Conservation (phyloP, 1,284 basidiomycete genomes). For the Naganishia sp. region DNA sequence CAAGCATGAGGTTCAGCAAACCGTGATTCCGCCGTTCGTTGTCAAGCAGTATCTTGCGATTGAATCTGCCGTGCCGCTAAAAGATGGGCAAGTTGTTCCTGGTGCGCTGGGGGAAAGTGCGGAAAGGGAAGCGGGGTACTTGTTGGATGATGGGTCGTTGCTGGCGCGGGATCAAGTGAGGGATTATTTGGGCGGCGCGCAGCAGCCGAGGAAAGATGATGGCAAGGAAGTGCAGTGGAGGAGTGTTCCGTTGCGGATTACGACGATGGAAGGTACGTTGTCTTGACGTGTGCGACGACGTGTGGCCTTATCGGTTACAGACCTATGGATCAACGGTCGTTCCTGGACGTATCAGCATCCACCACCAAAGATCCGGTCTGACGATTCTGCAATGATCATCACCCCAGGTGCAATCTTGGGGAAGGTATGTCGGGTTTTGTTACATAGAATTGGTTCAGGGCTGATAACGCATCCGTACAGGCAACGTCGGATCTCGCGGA, state of each 20-base stretch:
- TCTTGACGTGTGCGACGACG: not conserved
- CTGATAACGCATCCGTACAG: not conserved
- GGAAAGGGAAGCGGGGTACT: conserved; percentile 9
- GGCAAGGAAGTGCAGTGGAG: no score
- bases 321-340: conserved; percentile 2
- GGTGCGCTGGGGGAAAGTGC: conserved; percentile 11
- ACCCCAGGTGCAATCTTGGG: not conserved
- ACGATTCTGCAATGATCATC: not conserved
- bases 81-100: not conserved
- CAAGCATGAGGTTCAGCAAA: no score
- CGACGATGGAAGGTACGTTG: conserved; percentile 16
- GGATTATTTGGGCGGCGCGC: not conserved
- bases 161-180: conserved; percentile 1
- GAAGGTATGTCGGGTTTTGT: not conserved
- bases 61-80: not conserved
- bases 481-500: not conserved
- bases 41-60: conserved; percentile 13
- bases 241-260: no score
- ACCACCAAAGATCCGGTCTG: not conserved
- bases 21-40: not conserved
- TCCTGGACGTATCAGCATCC: conserved; percentile 23
- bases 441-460: not conserved
- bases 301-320: not conserved
- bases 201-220: no score
- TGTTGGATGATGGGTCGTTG: conserved; percentile 21